phyloP scores from a whole-genome alignment of 1,139 yeast genomes.

The Kurtzmaniella quercitrusa region DNA sequence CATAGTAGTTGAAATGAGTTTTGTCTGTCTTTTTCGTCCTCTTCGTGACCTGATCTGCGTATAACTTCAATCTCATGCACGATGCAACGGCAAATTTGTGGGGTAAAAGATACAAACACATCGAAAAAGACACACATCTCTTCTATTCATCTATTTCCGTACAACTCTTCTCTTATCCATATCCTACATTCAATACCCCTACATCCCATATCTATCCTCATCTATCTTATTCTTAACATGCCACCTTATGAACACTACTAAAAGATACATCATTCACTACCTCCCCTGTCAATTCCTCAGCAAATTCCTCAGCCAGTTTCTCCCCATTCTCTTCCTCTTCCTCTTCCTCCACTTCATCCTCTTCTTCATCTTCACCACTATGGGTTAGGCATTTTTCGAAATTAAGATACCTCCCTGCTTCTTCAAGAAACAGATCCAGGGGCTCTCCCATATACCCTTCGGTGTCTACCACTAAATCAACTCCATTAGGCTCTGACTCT shows the following conservation, averaged over 20 bases:
- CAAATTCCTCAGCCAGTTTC: neutral
- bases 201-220: too few species aligned
- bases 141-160: too few species aligned
- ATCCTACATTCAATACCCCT: too few species aligned
- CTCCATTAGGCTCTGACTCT: neutral
- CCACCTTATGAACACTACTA: too few species aligned
- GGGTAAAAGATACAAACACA: too few species aligned
- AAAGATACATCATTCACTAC: too few species aligned
- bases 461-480: neutral
- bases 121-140: too few species aligned
- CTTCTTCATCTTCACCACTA: neutral
- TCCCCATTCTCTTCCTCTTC: neutral
- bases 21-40: neutral
- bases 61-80: neutral
- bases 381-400: neutral
- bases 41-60: neutral
- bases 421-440: neutral
- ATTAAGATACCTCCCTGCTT: neutral
- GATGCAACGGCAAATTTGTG: neutral
- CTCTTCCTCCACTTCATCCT: neutral
- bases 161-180: too few species aligned
- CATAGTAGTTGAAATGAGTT: slow-evolving; percentile 32
- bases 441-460: neutral
- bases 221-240: too few species aligned
- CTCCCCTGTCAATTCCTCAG: too few species aligned